These are phyloP conservation scores for Flaveria ramosissima DNA, from an alignment of 129 eudicot species.

Conservation along the genomic window DNA sequence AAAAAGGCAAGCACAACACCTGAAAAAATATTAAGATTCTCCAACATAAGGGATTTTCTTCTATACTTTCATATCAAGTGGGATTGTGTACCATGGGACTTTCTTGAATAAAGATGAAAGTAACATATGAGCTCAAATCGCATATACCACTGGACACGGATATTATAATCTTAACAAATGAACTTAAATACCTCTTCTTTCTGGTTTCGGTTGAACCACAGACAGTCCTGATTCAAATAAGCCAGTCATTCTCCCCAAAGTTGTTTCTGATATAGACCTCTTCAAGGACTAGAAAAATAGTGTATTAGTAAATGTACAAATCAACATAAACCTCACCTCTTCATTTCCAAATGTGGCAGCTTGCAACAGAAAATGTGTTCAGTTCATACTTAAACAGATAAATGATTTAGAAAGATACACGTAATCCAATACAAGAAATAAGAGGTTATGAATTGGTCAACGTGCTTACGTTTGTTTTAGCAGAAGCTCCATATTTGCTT, in stretches of 20 bases:
- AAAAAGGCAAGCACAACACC: neutral
- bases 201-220: conserved; percentile 58
- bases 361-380: conserved; percentile 14
- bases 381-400: conserved; percentile 2
- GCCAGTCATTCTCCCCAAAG: conserved; percentile 65
- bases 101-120: neutral
- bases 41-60: neutral
- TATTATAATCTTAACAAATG: conserved; percentile 21
- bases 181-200: conserved; percentile 50
- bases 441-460: conserved; percentile 10
- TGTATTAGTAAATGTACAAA: conserved; percentile 24
- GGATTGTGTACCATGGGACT: neutral
- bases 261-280: conserved; percentile 75
- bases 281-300: conserved; percentile 57
- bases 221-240: conserved; percentile 68
- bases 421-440: conserved; percentile 5
- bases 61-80: neutral
- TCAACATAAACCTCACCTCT: conserved; percentile 15
- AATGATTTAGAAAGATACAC: neutral
- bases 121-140: neutral
- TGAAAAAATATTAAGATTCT: too few species aligned
- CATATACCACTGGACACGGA: neutral
- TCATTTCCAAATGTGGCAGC: neutral
- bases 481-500: conserved; percentile 69
- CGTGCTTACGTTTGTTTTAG: conserved; percentile 64